Conservation (phyloP, 2,329 filamentous ascomycete species). For the Stachybotrys chartarum region DNA sequence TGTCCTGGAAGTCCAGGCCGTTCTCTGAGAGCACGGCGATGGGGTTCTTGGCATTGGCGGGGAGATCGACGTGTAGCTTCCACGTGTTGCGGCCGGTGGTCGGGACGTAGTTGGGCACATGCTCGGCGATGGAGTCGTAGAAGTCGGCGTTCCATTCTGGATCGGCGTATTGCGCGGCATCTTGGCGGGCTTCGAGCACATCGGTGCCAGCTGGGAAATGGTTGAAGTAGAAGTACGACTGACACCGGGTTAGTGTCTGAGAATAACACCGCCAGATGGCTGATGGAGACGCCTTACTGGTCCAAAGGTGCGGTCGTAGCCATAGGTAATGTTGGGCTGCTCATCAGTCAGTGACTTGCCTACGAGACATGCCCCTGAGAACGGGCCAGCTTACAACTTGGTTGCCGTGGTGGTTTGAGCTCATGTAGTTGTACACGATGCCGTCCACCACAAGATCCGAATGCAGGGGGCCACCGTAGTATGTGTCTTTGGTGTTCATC, state of each 20-base stretch:
- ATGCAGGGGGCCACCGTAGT: constrained; percentile 54
- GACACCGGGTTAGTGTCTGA: too few species aligned
- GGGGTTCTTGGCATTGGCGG: constrained; percentile 39
- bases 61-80: constrained; percentile 42
- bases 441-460: constrained; percentile 58
- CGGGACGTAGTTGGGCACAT: constrained; percentile 52
- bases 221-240: constrained; percentile 53
- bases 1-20: constrained; percentile 24
- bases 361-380: background rate
- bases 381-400: constrained; percentile 29
- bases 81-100: constrained; percentile 43
- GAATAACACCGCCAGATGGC: too few species aligned
- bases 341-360: background rate
- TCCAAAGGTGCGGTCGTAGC: constrained; percentile 59
- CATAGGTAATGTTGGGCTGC: constrained; percentile 54
- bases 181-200: constrained; percentile 40
- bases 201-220: constrained; percentile 35
- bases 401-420: constrained; percentile 56
- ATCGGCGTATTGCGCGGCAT: constrained; percentile 44
- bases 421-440: constrained; percentile 58
- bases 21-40: constrained; percentile 44
- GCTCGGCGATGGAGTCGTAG: constrained; percentile 54
- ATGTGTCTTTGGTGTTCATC: constrained; percentile 57
- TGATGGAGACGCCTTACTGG: constrained; percentile 24
- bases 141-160: constrained; percentile 51